These are phyloP conservation scores for Neolentinus lepideus DNA, from an alignment of 1,284 basidiomycete genomes.

Conservation along the genomic window DNA sequence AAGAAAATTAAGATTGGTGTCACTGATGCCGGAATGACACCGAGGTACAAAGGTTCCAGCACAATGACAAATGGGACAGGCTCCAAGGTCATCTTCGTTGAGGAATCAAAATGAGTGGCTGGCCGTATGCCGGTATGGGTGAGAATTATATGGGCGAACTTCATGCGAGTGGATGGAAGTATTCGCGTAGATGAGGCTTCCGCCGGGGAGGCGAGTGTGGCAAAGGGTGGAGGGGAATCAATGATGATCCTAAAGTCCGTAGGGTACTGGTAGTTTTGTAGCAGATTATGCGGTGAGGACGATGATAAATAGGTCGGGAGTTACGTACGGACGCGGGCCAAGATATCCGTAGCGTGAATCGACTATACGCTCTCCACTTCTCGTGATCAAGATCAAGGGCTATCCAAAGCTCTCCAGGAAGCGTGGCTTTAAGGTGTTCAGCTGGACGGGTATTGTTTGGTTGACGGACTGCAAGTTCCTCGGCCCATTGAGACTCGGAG, in stretches of 20 bases:
- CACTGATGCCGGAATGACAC: conserved; percentile 50
- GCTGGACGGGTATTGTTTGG: no score
- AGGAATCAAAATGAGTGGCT: conserved; percentile 15
- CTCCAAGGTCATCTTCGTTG: conserved; percentile 6
- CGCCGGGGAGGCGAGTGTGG: not conserved
- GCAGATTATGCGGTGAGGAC: conserved; percentile 7
- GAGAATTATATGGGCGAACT: conserved; percentile 48
- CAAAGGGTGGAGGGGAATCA: conserved; percentile 2
- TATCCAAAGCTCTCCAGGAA: conserved; percentile 48
- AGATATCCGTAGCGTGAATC: conserved; percentile 56
- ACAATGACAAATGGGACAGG: conserved; percentile 41
- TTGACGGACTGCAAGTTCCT: no score
- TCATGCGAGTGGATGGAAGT: conserved; percentile 27
- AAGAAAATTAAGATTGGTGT: conserved; percentile 35
- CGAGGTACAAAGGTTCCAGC: conserved; percentile 52
- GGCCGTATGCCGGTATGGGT: conserved; percentile 38
- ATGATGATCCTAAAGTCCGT: conserved; percentile 7
- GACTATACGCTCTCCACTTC: conserved; percentile 35
- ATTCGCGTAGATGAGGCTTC: not conserved
- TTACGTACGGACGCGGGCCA: conserved; percentile 61
- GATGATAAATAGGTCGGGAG: not conserved
- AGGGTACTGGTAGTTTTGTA: not conserved
- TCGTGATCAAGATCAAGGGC: conserved; percentile 40
- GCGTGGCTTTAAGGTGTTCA: no score
- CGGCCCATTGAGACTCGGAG: no score